These are phyloP conservation scores for Coprinopsis strossmayeri DNA, from an alignment of 768 basidiomycete genomes.

Conservation along the genomic window DNA sequence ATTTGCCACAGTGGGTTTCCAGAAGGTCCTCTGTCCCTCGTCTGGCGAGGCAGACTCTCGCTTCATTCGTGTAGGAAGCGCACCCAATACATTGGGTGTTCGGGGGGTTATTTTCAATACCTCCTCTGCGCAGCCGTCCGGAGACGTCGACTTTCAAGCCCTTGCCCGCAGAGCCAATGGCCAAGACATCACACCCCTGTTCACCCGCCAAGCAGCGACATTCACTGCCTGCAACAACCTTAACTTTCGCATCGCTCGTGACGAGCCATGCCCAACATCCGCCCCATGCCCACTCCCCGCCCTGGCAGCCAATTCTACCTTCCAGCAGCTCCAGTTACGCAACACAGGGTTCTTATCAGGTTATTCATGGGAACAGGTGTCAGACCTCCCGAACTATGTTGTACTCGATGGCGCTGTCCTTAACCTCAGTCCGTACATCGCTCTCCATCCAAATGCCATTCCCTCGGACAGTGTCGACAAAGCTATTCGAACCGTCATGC, in stretches of 20 bases:
- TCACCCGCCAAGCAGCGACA: conserved; percentile 60
- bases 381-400: conserved; percentile 62
- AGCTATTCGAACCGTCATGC: conserved; percentile 72
- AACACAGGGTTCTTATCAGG: conserved; percentile 71
- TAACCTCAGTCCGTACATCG: conserved; percentile 85
- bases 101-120: conserved; percentile 76
- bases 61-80: conserved; percentile 51
- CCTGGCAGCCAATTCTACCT: conserved; percentile 65
- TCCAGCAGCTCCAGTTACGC: conserved; percentile 47
- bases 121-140: conserved; percentile 42
- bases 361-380: conserved; percentile 89
- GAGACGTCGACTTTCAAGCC: conserved; percentile 49
- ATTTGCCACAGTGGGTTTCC: conserved; percentile 91
- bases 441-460: conserved; percentile 61
- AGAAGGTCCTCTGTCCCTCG: conserved; percentile 84
- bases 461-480: conserved; percentile 72
- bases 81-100: conserved; percentile 58
- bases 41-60: conserved; percentile 33
- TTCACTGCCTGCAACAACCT: conserved; percentile 62
- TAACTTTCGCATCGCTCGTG: conserved; percentile 62
- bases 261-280: conserved; percentile 58
- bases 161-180: conserved; percentile 53
- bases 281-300: conserved; percentile 56
- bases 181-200: conserved; percentile 86
- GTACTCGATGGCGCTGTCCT: conserved; percentile 93